phyloP scores from a whole-genome alignment of 257 asterid genomes.

The Nicotiana obtusifolia region DNA sequence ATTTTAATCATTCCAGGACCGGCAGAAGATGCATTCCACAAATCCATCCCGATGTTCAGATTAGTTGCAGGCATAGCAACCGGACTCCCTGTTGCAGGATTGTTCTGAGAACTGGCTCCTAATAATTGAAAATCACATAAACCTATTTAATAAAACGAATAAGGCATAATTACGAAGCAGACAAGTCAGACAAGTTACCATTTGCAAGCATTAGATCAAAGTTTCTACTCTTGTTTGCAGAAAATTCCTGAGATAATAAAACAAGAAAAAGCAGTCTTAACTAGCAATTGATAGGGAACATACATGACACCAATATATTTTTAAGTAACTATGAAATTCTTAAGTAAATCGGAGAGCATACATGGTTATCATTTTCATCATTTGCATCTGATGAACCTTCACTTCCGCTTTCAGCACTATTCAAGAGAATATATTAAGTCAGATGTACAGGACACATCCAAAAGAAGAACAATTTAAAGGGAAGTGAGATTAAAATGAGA shows the following conservation, averaged over 20 bases:
- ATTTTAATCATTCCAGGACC: conserved; percentile 66
- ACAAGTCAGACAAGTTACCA: conserved; percentile 40
- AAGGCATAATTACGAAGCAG: background rate
- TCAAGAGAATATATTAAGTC: conserved; percentile 22
- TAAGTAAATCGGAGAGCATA: conserved; percentile 15
- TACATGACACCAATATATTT: background rate
- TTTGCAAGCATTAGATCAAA: conserved; percentile 93
- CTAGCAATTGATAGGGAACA: background rate
- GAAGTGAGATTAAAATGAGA: background rate
- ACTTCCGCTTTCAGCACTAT: conserved; percentile 88
- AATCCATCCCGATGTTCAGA: conserved; percentile 87
- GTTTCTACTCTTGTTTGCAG: conserved; percentile 76
- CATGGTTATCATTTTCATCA: conserved; percentile 72
- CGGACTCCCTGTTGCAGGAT: conserved; percentile 68
- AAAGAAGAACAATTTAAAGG: background rate
- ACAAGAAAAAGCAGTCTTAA: background rate
- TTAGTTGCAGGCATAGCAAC: conserved; percentile 67
- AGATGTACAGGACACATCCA: background rate
- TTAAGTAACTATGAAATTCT: background rate
- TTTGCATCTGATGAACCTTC: conserved; percentile 81
- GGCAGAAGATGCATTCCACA: conserved; percentile 74
- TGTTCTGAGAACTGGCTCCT: conserved; percentile 25
- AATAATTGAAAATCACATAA: background rate
- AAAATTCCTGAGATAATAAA: conserved; percentile 44
- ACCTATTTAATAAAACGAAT: background rate